Base-by-base conservation (phyloP, 768 basidiomycete genomes). In the Russula sp. region DNA sequence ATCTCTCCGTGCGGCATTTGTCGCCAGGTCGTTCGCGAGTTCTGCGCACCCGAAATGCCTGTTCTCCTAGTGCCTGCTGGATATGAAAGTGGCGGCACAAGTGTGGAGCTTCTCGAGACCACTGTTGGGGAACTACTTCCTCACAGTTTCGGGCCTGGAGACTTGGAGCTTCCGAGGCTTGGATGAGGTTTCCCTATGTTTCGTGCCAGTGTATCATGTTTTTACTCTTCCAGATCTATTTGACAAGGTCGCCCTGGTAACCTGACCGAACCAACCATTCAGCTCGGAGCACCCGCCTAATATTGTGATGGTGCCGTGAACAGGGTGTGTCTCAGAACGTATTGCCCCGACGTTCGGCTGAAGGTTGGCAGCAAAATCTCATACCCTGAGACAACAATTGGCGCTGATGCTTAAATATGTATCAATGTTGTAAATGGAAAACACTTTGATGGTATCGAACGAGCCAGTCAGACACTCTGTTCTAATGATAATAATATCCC, bases 1-100 rank as follows among this genome's bases (percentile, higher is more conserved):
- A 76, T 89, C 50, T 88, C 93, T 1, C 96, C 96, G 0, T 98
- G 97, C 72, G 96, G 96, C 2, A 85, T 95, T 50, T 99, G 95
- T 68, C 87, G 96, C 8, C 95, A 98, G 71, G 81, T 97, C 53
- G 80, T 93, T 52, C 84, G 90, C 60, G 93, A 96, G 69, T 95
- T 96, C 68, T 93, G 90, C 68, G 72, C 81, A 7, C 79, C 82
- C 41, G 77, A 84, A 29, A 88, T 87, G 78, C 90, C 90, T 0
- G 76, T 88, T 58, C 72, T 84, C 29, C 83, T 94, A 4, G 81
- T 89, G 3, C 87, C 88, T 2, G 82, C 81, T 2, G 79, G 85
- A 68, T 85, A 85, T 67, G 78, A 41, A 29, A 34, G 38, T n/a
- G 46, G 25, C 25, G 39, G 22, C 34, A 49, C 22, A 39, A 36